Evolutionary conservation across 1,284 basidiomycete genomes (phyloP).

Genomic region (Moesziomyces sp.): DNA sequence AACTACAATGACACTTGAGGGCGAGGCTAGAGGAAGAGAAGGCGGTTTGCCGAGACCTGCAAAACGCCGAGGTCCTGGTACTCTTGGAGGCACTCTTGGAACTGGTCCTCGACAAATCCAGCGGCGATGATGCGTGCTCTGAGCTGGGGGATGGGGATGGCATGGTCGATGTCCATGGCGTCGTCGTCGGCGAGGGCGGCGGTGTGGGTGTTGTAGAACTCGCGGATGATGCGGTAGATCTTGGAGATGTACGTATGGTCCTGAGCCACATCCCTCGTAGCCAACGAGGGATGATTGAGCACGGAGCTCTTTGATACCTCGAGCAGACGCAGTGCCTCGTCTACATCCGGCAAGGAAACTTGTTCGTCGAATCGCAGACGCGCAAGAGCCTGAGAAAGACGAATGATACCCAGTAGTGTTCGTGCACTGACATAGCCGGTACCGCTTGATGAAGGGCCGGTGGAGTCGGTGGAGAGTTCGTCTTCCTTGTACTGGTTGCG

Average conservation of each 20-base stretch:
- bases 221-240: slow-evolving; percentile 65
- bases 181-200: slow-evolving; percentile 6
- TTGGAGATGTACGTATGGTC: slow-evolving; percentile 58
- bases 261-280: slow-evolving; percentile 16
- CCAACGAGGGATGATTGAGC: slow-evolving; percentile 41
- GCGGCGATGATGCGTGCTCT: slow-evolving; percentile 28
- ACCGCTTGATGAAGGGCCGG: slow-evolving; percentile 54
- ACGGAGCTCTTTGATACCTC: slow-evolving; percentile 93
- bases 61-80: slow-evolving; percentile 44
- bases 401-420: slow-evolving; percentile 92
- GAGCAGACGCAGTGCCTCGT: slow-evolving; percentile 96
- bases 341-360: slow-evolving; percentile 88
- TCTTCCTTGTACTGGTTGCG: slow-evolving; percentile 92
- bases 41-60: slow-evolving; percentile 15
- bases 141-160: slow-evolving; percentile 9
- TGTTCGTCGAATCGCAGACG: slow-evolving; percentile 83
- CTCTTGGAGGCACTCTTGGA: slow-evolving; percentile 45
- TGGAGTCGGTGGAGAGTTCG: slow-evolving; percentile 84
- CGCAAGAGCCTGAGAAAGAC: slow-evolving; percentile 92
- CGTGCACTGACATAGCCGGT: slow-evolving; percentile 88
- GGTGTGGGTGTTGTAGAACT: slow-evolving; percentile 36
- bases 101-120: slow-evolving; percentile 51
- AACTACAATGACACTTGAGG: not conserved
- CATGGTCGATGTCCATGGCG: slow-evolving; percentile 9
- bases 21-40: slow-evolving; percentile 30